phyloP scores from a whole-genome alignment of 495 filamentous ascomycete species.

The Margaritispora aquatica region DNA sequence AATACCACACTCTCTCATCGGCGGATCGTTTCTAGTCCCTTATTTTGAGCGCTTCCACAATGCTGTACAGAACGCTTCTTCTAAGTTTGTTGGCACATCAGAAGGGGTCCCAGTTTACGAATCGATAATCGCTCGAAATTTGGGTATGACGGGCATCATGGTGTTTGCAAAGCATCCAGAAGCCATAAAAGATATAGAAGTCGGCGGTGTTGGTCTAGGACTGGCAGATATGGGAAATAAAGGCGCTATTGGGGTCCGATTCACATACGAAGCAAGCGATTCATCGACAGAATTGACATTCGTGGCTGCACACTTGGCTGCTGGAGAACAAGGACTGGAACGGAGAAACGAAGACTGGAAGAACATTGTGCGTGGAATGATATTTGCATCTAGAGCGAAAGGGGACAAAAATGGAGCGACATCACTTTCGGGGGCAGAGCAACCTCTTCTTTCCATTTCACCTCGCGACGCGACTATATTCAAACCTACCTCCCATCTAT shows the following conservation, averaged over 20 bases:
- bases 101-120: constrained; percentile 32
- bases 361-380: constrained; percentile 67
- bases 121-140: constrained; percentile 52
- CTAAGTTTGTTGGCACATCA: constrained; percentile 5
- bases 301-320: constrained; percentile 81
- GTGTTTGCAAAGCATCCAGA: constrained; percentile 60
- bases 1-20: constrained; percentile 74
- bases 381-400: constrained; percentile 47
- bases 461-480: constrained; percentile 48
- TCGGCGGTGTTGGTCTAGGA: constrained; percentile 75
- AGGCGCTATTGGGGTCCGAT: constrained; percentile 74
- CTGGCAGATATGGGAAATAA: constrained; percentile 89
- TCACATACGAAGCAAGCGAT: constrained; percentile 40
- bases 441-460: constrained; percentile 20
- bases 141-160: constrained; percentile 86
- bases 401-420: background rate
- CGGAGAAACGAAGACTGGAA: constrained; percentile 82
- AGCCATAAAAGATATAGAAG: constrained; percentile 53
- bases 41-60: constrained; percentile 65
- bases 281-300: constrained; percentile 62
- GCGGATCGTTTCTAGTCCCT: constrained; percentile 68
- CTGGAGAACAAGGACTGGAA: constrained; percentile 67
- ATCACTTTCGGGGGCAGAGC: constrained; percentile 14
- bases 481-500: constrained; percentile 66
- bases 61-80: constrained; percentile 63